A percentile compares a stretch with the other conserved stretches of the same genome.
These are phyloP conservation scores for Plasmopara muralis DNA, from an alignment of 352 stramenopile species.

Conservation along the genomic window DNA sequence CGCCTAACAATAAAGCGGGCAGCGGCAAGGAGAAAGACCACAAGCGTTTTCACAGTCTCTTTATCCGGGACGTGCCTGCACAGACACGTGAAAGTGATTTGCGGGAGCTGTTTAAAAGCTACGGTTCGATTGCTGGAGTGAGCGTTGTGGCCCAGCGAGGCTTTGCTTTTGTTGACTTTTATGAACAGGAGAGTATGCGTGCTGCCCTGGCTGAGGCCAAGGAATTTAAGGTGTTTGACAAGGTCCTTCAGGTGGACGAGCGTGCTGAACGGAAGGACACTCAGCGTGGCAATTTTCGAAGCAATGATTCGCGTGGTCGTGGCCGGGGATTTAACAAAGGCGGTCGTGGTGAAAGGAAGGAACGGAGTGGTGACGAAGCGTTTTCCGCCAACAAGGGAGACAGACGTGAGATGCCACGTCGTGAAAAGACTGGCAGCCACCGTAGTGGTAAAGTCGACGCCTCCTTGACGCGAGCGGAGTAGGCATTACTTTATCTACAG, in stretches of 20 bases:
- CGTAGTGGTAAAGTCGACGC: conserved; percentile 62
- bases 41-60: conserved; percentile 54
- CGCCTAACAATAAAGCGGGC: conserved; percentile 46
- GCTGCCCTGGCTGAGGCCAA: conserved; percentile 54
- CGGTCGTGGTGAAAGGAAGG: conserved; percentile 61
- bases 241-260: conserved; percentile 69
- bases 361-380: conserved; percentile 53
- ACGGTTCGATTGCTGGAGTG: conserved; percentile 66
- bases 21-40: conserved; percentile 30
- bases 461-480: conserved; percentile 38
- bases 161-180: conserved; percentile 83
- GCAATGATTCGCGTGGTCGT: conserved; percentile 41
- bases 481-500: conserved; percentile 30
- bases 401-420: conserved; percentile 36
- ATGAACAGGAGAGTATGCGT: conserved; percentile 71
- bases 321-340: conserved; percentile 42
- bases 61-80: conserved; percentile 68
- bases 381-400: conserved; percentile 23
- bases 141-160: conserved; percentile 48
- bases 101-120: conserved; percentile 73
- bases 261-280: conserved; percentile 67
- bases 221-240: conserved; percentile 69
- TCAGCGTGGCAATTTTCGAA: conserved; percentile 49
- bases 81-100: conserved; percentile 71
- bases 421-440: conserved; percentile 54